These are phyloP conservation scores for Lipomyces yamanashiensis DNA, from an alignment of 805 yeast genomes.

Conservation along the genomic window DNA sequence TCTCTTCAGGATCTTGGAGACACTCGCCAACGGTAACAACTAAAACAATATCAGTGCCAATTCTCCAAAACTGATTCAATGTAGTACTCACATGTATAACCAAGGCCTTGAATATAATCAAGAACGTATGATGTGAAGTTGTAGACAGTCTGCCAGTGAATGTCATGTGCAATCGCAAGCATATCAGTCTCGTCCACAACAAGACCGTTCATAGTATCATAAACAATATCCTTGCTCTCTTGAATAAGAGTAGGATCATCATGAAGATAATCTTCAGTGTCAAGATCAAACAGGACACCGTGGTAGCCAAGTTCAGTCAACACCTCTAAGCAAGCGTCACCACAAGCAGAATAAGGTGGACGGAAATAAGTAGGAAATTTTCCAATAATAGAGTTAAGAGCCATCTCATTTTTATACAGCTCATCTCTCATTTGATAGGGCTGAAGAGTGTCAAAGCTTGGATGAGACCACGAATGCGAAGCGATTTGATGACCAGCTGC, in stretches of 20 bases:
- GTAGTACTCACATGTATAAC: slow-evolving; percentile 1
- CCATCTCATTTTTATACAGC: slow-evolving; percentile 30
- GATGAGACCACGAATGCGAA: slow-evolving; percentile 33
- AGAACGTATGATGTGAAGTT: slow-evolving; percentile 23
- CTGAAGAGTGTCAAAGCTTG: slow-evolving; percentile 11
- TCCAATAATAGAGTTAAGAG: slow-evolving; percentile 26
- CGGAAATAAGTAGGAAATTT: slow-evolving; percentile 28
- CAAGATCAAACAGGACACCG: slow-evolving; percentile 27
- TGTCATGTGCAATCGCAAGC: slow-evolving; percentile 24
- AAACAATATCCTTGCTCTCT: slow-evolving; percentile 21
- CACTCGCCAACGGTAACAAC: slow-evolving; percentile 33
- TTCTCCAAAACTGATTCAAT: not conserved
- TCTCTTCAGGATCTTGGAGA: slow-evolving; percentile 23
- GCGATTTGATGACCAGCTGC: slow-evolving; percentile 30
- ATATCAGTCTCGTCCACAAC: slow-evolving; percentile 7
- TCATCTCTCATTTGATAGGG: slow-evolving; percentile 17
- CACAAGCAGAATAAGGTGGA: slow-evolving; percentile 29
- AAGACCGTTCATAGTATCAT: slow-evolving; percentile 1
- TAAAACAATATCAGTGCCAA: not conserved
- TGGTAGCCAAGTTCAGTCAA: slow-evolving; percentile 28
- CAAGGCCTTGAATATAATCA: slow-evolving; percentile 6
- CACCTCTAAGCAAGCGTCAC: slow-evolving; percentile 15
- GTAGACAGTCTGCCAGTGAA: slow-evolving; percentile 30
- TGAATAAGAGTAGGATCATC: slow-evolving; percentile 10
- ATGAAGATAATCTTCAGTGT: slow-evolving; percentile 30